Evolutionary conservation across 108 stramenopile species (phyloP).

Genomic region (Nitzschia palea): DNA sequence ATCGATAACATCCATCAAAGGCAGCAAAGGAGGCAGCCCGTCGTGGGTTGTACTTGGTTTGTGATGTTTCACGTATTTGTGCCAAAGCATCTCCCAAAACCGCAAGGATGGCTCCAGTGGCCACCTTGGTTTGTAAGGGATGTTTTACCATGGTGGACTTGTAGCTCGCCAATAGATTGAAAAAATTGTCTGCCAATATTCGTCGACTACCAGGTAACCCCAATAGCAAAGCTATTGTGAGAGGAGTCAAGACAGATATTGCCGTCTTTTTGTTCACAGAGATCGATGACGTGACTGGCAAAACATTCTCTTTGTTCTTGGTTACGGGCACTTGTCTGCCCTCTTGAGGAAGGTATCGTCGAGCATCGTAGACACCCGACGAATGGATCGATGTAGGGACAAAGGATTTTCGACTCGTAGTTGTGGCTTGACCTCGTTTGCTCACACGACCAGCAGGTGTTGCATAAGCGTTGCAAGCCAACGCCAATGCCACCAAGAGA

Average conservation of each 20-base stretch:
- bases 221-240: neutral
- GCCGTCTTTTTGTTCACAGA: too few relatives aligned
- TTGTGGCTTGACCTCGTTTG: neutral
- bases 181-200: neutral
- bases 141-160: conserved; percentile 20
- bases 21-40: conserved; percentile 50
- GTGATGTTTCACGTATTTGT: conserved; percentile 10
- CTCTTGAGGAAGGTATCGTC: neutral
- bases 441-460: neutral
- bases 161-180: conserved; percentile 23
- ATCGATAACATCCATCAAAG: conserved; percentile 57
- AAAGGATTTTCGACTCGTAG: neutral
- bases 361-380: conserved; percentile 1
- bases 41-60: conserved; percentile 29
- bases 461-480: neutral
- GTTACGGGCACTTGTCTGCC: neutral
- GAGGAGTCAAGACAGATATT: too few relatives aligned
- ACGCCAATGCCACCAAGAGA: neutral
- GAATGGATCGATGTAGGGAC: neutral
- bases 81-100: conserved; percentile 52
- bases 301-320: too few relatives aligned
- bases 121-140: conserved; percentile 35
- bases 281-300: neutral
- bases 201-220: neutral
- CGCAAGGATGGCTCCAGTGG: conserved; percentile 41